Percentiles rank a stretch among this genome's conserved stretches.
These are phyloP conservation scores for Ascochyta viciae-villosae DNA, from an alignment of 2,329 filamentous ascomycete species.

Conservation along the genomic window DNA sequence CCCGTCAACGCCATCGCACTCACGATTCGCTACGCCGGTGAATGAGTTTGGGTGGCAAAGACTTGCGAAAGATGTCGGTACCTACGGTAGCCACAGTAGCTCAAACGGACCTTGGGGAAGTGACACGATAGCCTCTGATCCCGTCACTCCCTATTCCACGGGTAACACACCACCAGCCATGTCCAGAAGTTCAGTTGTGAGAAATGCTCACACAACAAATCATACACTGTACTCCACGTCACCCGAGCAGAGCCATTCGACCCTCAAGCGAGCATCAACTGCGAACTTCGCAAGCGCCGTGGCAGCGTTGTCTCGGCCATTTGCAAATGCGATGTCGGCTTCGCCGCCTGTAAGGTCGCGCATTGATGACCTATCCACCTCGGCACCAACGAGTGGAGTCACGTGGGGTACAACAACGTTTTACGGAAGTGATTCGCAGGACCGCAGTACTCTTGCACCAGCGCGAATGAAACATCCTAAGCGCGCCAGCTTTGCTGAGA, in stretches of 20 bases:
- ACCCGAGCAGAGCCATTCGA: slow-evolving; percentile 47
- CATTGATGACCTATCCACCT: slow-evolving; percentile 51
- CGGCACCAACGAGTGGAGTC: slow-evolving; percentile 51
- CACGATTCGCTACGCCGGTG: slow-evolving; percentile 39
- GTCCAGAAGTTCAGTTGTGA: slow-evolving; percentile 50
- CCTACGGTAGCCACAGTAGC: slow-evolving; percentile 59
- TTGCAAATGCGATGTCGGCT: slow-evolving; percentile 47
- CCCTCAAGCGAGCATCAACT: slow-evolving; percentile 42
- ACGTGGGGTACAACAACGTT: slow-evolving; percentile 57
- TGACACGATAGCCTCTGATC: slow-evolving; percentile 50
- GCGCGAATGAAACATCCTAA: slow-evolving; percentile 48
- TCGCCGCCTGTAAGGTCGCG: slow-evolving; percentile 48
- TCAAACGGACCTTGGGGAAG: slow-evolving; percentile 59
- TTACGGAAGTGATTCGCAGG: slow-evolving; percentile 45
- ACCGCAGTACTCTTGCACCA: slow-evolving; percentile 32
- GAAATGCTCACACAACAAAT: slow-evolving; percentile 42
- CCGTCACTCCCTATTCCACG: slow-evolving; percentile 60
- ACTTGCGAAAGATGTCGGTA: slow-evolving; percentile 41
- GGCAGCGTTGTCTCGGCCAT: slow-evolving; percentile 50
- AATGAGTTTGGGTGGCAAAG: slow-evolving; percentile 43
- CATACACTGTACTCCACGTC: slow-evolving; percentile 53
- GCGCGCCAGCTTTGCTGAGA: slow-evolving; percentile 46
- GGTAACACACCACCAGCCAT: slow-evolving; percentile 60
- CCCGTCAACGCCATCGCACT: slow-evolving; percentile 41
- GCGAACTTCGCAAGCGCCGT: slow-evolving; percentile 51